Conservation (phyloP, 2,329 filamentous ascomycete species). For the Leptographium galeiforme region DNA sequence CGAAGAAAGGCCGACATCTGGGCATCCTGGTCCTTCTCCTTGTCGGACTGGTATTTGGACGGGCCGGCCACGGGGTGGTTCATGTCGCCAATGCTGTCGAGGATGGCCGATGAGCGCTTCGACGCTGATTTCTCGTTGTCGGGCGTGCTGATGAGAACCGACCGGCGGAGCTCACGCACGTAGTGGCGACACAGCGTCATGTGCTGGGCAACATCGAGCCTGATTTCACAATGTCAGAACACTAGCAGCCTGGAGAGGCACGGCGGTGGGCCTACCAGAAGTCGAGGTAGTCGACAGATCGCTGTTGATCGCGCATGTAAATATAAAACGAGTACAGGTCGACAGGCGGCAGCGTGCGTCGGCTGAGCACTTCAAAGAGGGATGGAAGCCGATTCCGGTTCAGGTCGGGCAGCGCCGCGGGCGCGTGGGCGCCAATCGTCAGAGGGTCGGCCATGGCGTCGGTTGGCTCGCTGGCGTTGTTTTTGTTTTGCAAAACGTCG, state of each 20-base stretch:
- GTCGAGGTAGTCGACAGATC: slow-evolving; percentile 93
- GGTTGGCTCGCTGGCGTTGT: neutral
- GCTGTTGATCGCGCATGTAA: slow-evolving; percentile 97
- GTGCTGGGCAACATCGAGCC: slow-evolving; percentile 98
- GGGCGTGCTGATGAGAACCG: slow-evolving; percentile 83
- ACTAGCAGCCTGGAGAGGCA: neutral
- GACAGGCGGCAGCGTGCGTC: slow-evolving; percentile 86
- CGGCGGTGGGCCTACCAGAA: slow-evolving; percentile 59
- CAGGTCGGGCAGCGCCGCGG: slow-evolving; percentile 45
- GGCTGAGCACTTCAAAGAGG: slow-evolving; percentile 87
- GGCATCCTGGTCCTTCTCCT: slow-evolving; percentile 70
- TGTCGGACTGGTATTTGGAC: slow-evolving; percentile 50
- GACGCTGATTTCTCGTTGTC: slow-evolving; percentile 68
- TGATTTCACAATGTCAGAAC: slow-evolving; percentile 21
- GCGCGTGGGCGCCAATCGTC: slow-evolving; percentile 19
- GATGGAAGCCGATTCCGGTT: slow-evolving; percentile 78
- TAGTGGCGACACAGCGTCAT: slow-evolving; percentile 97
- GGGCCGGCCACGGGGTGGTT: slow-evolving; percentile 44
- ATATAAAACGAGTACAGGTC: slow-evolving; percentile 99
- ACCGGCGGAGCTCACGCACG: slow-evolving; percentile 85
- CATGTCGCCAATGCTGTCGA: slow-evolving; percentile 61
- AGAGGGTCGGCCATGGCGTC: slow-evolving; percentile 20
- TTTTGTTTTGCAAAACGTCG: neutral
- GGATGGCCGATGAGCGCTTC: slow-evolving; percentile 69
- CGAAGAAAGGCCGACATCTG: slow-evolving; percentile 85